These are phyloP conservation scores for Leccinum obscurum DNA, from an alignment of 768 basidiomycete species.

Conservation along the genomic window DNA sequence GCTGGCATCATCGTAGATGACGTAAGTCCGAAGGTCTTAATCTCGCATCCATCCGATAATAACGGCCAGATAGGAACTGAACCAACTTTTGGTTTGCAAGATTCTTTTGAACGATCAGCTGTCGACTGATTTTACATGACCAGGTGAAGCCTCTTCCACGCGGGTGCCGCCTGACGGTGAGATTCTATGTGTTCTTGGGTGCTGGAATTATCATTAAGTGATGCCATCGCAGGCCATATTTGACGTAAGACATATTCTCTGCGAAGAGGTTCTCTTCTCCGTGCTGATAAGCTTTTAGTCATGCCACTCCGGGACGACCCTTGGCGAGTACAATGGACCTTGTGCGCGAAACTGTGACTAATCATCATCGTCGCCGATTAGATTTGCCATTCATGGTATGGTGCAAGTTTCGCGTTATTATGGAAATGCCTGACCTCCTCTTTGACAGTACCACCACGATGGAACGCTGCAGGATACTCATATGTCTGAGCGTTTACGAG, in stretches of 20 bases:
- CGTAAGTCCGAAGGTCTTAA: conserved; percentile 37
- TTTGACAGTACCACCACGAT: conserved; percentile 55
- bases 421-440: neutral
- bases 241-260: conserved; percentile 40
- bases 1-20: conserved; percentile 81
- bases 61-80: conserved; percentile 34
- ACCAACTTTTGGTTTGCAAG: conserved; percentile 40
- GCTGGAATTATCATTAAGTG: neutral
- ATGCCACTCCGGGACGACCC: conserved; percentile 51
- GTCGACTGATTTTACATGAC: conserved; percentile 3
- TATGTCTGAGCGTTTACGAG: conserved; percentile 33
- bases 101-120: neutral
- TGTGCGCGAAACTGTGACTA: neutral
- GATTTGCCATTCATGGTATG: conserved; percentile 33
- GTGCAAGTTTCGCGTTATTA: neutral
- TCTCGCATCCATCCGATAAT: neutral
- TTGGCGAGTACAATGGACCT: conserved; percentile 32
- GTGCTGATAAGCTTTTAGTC: conserved; percentile 29
- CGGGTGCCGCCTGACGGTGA: conserved; percentile 65
- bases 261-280: neutral
- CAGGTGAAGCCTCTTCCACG: conserved; percentile 55
- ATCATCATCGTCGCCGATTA: conserved; percentile 1
- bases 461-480: conserved; percentile 51
- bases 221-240: conserved; percentile 39
- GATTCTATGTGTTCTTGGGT: conserved; percentile 2